A percentile compares a stretch with the other conserved stretches of the same genome.
phyloP scores from a whole-genome alignment of 2,329 filamentous ascomycete genomes.

The Alternaria sp. region DNA sequence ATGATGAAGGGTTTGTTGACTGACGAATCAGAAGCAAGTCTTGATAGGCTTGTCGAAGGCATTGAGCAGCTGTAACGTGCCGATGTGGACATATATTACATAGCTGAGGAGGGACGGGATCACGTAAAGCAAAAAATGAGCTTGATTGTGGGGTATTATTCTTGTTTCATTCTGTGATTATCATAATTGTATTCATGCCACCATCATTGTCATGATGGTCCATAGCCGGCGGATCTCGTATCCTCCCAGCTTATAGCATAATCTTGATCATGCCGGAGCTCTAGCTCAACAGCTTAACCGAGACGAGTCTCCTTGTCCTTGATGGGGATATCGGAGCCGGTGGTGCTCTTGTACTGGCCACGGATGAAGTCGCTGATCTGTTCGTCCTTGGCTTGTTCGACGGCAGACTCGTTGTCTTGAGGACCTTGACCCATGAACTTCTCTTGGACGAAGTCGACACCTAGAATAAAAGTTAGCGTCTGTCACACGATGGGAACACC shows the following conservation, averaged over 20 bases:
- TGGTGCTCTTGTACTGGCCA: constrained; percentile 72
- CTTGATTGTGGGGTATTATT: not conserved
- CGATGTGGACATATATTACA: not conserved
- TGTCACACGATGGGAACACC: not conserved
- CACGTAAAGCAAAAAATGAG: not conserved
- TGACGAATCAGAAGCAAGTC: constrained; percentile 31
- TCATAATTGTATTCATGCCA: constrained; percentile 13
- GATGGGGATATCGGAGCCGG: constrained; percentile 74
- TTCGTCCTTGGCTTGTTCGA: constrained; percentile 86
- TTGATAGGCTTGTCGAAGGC: constrained; percentile 22
- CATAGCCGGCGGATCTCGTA: constrained; percentile 24
- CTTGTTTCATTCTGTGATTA: constrained; percentile 20
- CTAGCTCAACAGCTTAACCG: constrained; percentile 16
- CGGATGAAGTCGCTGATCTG: constrained; percentile 78
- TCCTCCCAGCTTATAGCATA: constrained; percentile 15
- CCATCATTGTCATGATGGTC: not conserved
- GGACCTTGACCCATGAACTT: constrained; percentile 74
- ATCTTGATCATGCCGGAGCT: not conserved
- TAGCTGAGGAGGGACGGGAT: not conserved
- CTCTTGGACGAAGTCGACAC: constrained; percentile 80
- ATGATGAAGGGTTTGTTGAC: constrained; percentile 37
- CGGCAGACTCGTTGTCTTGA: constrained; percentile 66
- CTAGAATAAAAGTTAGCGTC: constrained; percentile 54
- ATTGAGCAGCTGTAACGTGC: constrained; percentile 22
- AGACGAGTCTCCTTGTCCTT: constrained; percentile 69